Conservation (phyloP, 2,329 filamentous ascomycete genomes). For the Ceratocystis eucalypticola region DNA sequence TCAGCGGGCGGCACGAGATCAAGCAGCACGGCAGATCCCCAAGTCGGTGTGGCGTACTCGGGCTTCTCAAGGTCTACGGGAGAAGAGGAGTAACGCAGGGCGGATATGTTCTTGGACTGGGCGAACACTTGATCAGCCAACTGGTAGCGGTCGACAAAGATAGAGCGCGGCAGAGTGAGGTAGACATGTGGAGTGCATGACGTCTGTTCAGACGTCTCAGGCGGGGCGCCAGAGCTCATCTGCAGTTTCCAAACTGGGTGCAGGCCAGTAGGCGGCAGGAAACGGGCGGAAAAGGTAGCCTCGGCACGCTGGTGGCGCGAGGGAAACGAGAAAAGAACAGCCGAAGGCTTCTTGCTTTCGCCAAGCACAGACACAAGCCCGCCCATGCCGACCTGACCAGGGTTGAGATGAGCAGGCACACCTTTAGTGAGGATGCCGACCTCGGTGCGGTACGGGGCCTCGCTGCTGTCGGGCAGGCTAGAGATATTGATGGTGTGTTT, state of each 20-base stretch:
- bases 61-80: conserved; percentile 86
- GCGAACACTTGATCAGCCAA: conserved; percentile 65
- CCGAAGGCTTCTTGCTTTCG: conserved; percentile 55
- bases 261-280: conserved; percentile 61
- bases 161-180: conserved; percentile 62
- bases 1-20: conserved; percentile 48
- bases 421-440: conserved; percentile 65
- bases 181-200: conserved; percentile 65
- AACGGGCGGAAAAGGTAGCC: conserved; percentile 46
- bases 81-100: conserved; percentile 53
- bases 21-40: conserved; percentile 69
- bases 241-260: conserved; percentile 66
- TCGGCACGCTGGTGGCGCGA: conserved; percentile 55
- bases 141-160: conserved; percentile 85
- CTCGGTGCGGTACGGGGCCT: conserved; percentile 48
- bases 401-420: conserved; percentile 42
- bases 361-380: conserved; percentile 70
- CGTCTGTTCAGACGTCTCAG: conserved; percentile 31
- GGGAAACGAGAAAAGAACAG: conserved; percentile 72
- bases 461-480: neutral
- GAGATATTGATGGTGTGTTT: conserved; percentile 7
- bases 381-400: conserved; percentile 63
- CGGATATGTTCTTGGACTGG: conserved; percentile 60
- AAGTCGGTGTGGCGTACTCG: conserved; percentile 58
- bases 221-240: conserved; percentile 41